Conservation (phyloP, 2,329 filamentous ascomycete species). For the Neofusicoccum umdonicola region DNA sequence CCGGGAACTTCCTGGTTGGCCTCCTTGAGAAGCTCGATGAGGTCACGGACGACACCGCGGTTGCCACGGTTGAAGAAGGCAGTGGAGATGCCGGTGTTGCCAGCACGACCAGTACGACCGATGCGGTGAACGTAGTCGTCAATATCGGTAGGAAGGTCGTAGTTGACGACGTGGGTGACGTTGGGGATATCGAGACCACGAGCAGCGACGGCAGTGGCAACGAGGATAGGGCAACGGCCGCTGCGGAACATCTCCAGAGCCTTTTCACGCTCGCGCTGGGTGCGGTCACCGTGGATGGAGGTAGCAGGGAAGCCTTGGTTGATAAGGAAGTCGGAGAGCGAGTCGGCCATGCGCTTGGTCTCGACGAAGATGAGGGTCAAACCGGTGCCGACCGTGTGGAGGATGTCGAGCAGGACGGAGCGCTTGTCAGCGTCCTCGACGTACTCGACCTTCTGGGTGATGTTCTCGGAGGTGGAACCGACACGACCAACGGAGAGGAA, state of each 20-base stretch:
- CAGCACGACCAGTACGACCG: conserved; percentile 98
- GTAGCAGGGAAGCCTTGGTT: conserved; percentile 98
- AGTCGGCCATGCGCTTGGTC: conserved; percentile 99
- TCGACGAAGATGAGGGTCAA: conserved; percentile 97
- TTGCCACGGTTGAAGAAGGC: conserved; percentile 99
- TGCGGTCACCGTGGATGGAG: conserved; percentile 97
- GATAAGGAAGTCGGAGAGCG: conserved; percentile 95
- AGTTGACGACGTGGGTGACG: conserved; percentile 97
- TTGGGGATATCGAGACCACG: conserved; percentile 85
- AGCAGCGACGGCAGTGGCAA: conserved; percentile 94
- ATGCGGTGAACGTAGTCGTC: conserved; percentile 99
- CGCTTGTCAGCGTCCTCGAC: conserved; percentile 97
- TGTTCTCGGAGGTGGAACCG: conserved; percentile 99
- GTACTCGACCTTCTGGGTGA: conserved; percentile 98
- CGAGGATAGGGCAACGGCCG: conserved; percentile 90
- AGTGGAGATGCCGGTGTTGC: conserved; percentile 96
- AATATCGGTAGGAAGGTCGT: conserved; percentile 97
- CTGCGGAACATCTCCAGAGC: conserved; percentile 97
- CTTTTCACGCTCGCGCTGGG: conserved; percentile 97
- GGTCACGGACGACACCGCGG: conserved; percentile 92
- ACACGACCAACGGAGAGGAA: conserved; percentile 99
- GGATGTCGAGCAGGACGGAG: conserved; percentile 93
- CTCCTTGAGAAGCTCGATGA: conserved; percentile 97
- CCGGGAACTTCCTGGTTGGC: conserved; percentile 93
- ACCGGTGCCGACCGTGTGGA: conserved; percentile 87